Evolutionary conservation across 1,284 basidiomycete species (phyloP).

Genomic region (Stygiomarasmius scandens): DNA sequence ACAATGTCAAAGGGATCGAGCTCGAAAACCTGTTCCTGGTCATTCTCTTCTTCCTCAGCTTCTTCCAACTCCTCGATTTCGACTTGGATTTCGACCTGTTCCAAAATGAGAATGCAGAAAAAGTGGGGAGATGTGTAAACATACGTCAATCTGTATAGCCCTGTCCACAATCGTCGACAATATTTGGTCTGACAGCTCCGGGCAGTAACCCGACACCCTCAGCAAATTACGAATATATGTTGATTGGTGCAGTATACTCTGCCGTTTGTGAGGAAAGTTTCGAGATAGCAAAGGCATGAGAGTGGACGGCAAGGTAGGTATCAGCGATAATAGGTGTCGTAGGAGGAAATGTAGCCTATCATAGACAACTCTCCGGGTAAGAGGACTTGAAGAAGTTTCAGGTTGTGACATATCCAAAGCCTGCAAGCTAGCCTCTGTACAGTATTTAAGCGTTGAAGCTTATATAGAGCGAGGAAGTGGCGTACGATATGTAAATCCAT

Average conservation of each 20-base stretch:
- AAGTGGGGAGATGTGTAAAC: conserved; percentile 32
- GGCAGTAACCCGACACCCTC: conserved; percentile 85
- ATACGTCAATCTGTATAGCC: conserved; percentile 92
- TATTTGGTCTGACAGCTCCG: conserved; percentile 85
- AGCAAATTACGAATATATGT: conserved; percentile 94
- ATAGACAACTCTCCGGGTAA: conserved; percentile 85
- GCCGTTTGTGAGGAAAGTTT: conserved; percentile 93
- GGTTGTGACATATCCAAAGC: conserved; percentile 57
- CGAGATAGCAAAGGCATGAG: conserved; percentile 84
- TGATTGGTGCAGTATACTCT: conserved; percentile 78
- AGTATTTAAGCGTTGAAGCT: conserved; percentile 14
- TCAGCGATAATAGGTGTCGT: conserved; percentile 81
- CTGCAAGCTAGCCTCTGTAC: conserved; percentile 68
- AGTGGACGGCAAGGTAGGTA: conserved; percentile 87
- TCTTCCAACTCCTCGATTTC: conserved; percentile 92
- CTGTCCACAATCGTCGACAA: conserved; percentile 87
- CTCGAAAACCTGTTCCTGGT: conserved; percentile 65
- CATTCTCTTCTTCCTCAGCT: conserved; percentile 53
- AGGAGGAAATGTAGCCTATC: conserved; percentile 87
- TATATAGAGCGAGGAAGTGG: conserved; percentile 19
- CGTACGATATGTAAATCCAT: conserved; percentile 89
- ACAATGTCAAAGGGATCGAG: conserved; percentile 84
- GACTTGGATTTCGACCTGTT: conserved; percentile 93
- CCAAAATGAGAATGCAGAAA: conserved; percentile 6
- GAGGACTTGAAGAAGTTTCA: conserved; percentile 64